Percentiles rank a stretch among this genome's conserved stretches.
phyloP scores from a whole-genome alignment of 2,329 filamentous ascomycete species.

The Talaromyces marneffei region DNA sequence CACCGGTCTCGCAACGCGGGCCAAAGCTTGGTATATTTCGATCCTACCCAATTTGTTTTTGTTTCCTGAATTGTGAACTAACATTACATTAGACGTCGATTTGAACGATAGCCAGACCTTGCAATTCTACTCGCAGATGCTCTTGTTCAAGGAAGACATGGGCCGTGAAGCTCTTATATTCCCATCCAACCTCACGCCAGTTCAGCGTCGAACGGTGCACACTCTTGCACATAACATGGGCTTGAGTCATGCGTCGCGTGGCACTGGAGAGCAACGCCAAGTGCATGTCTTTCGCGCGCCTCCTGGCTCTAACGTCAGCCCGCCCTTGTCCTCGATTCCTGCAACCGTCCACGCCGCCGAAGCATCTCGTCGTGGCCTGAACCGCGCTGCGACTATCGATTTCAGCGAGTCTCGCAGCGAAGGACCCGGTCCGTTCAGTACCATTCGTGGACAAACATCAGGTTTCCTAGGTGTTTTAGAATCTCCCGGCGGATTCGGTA shows the following conservation, averaged over 20 bases:
- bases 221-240: conserved; percentile 94
- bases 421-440: conserved; percentile 64
- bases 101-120: conserved; percentile 86
- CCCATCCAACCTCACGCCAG: conserved; percentile 69
- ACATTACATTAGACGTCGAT: conserved; percentile 60
- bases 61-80: background rate
- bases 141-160: conserved; percentile 78
- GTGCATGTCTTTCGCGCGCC: conserved; percentile 72
- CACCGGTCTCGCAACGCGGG: conserved; percentile 56
- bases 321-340: conserved; percentile 54
- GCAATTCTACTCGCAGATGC: conserved; percentile 82
- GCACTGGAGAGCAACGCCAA: conserved; percentile 78
- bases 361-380: conserved; percentile 74
- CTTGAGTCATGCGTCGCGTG: conserved; percentile 82
- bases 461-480: conserved; percentile 81
- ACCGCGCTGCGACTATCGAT: conserved; percentile 93
- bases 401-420: conserved; percentile 78
- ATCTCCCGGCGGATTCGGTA: conserved; percentile 61
- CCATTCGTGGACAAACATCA: conserved; percentile 68
- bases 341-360: conserved; percentile 63
- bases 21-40: conserved; percentile 33
- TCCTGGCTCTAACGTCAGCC: conserved; percentile 51
- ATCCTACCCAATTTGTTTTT: background rate
- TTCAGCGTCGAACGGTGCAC: conserved; percentile 84
- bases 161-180: conserved; percentile 77